Base-by-base conservation (phyloP, 2,329 filamentous ascomycete species). In the Pestalotiopsis fici region DNA sequence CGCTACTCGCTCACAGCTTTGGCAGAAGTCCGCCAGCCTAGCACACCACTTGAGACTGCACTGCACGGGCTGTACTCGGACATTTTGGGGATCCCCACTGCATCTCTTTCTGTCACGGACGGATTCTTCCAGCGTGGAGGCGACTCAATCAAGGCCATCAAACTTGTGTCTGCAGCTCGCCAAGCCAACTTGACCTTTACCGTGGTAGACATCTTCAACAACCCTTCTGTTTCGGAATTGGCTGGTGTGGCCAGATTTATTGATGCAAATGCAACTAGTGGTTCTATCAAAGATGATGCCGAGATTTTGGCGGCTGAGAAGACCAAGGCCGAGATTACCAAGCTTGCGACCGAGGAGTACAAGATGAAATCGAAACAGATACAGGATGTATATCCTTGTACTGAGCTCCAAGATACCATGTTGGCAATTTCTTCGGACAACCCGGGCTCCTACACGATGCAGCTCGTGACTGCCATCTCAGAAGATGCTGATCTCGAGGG, bases 201-300 rank as follows among this genome's bases (percentile, higher is more conserved):
- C 0, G 85, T 87, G 1, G 82, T 83, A 1, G 81, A 86, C 35
- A 82, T 86, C 66, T 87, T 87, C 71, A 66, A 70, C 39, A 65
- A 73, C 47, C 75, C 74, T 69, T 72, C 71, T 6, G 68, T 73
- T 7, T 59, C 74, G 15, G 78, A 80, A 31, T 37, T 67, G 60
- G 63, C 63, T 11, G n/a, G 13, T 18, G 66, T 61, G 13, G 62
- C 66, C 7, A 50, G 23, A 28, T 67, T 64, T 50, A 59, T 67
- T 15, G 59, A 67, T 25, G 13, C 60, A 31, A 59, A 37, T 4
- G 35, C 59, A 5, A 37, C 35, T 3, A 50, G 57, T 13, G 27
- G 37, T 9, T n/a, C 35, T 4, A 50, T 23, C 23, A 67, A 64
- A 18, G 65, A 59, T 5, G 35, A 23, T 28, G 35, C 21, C 3